phyloP scores from a whole-genome alignment of 2,329 filamentous ascomycete genomes.

The Fusarium sp. region DNA sequence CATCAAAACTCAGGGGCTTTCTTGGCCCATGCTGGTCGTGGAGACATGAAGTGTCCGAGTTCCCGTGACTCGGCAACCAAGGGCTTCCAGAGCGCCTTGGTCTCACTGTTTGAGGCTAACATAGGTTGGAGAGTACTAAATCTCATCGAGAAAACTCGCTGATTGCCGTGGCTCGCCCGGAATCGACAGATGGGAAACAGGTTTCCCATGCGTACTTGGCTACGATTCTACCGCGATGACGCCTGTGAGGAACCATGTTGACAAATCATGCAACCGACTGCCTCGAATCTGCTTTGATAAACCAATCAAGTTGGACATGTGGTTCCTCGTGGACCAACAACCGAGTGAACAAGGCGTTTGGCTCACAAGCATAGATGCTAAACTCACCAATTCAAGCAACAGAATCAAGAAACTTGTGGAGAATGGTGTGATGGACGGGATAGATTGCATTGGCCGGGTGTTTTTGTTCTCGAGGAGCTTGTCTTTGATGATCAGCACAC shows the following conservation, averaged over 20 bases:
- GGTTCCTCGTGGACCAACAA: not conserved
- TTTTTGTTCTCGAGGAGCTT: too few relatives aligned
- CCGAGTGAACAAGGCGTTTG: constrained; percentile 1
- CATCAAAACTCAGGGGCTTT: not conserved
- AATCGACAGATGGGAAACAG: not conserved
- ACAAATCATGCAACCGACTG: too few relatives aligned
- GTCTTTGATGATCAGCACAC: constrained; percentile 1
- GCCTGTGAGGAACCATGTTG: not conserved
- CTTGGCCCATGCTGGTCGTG: not conserved
- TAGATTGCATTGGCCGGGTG: not conserved
- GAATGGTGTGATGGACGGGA: not conserved
- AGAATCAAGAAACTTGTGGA: not conserved
- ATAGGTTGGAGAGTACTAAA: not conserved
- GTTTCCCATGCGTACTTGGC: not conserved
- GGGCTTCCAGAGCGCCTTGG: not conserved
- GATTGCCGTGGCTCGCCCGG: not conserved
- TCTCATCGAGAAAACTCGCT: rapidly evolving
- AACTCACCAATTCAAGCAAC: not conserved
- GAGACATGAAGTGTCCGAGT: not conserved
- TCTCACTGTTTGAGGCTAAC: not conserved
- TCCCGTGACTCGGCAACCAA: not conserved
- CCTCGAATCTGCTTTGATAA: rapidly evolving
- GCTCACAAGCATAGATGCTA: not conserved
- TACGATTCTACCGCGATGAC: not conserved
- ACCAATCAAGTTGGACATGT: not conserved